Evolutionary conservation across 2,329 filamentous ascomycete genomes (phyloP).

Genomic region (Monosporascus sp.): DNA sequence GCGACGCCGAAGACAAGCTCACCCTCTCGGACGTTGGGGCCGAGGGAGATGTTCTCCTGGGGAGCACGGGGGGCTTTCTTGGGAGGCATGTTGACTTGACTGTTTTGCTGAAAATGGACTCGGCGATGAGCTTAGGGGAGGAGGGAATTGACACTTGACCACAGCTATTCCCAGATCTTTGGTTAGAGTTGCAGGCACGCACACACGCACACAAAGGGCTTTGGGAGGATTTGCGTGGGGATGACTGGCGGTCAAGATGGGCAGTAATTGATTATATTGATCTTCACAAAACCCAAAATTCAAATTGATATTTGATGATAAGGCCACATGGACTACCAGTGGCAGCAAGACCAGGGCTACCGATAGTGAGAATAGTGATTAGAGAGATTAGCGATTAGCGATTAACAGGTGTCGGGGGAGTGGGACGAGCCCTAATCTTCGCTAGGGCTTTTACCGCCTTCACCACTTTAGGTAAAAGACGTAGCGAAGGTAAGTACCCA

Average conservation of each 20-base stretch:
- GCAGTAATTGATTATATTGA: background rate
- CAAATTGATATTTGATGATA: no score
- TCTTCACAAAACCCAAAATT: background rate
- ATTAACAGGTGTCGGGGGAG: no score
- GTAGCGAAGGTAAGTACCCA: background rate
- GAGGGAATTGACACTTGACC: background rate
- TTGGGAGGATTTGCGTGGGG: background rate
- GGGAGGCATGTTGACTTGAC: conserved; percentile 74
- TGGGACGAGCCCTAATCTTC: background rate
- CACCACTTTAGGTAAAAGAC: no score
- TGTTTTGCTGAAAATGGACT: conserved; percentile 22
- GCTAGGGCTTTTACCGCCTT: background rate
- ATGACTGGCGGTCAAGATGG: background rate
- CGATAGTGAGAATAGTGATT: no score
- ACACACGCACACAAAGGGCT: background rate
- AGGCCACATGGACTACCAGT: no score
- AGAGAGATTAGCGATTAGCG: no score
- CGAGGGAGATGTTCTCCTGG: conserved; percentile 98
- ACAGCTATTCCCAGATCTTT: background rate
- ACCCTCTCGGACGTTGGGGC: conserved; percentile 96
- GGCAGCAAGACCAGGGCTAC: no score
- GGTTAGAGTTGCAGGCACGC: no score
- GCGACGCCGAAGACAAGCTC: conserved; percentile 96
- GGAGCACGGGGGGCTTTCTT: conserved; percentile 81
- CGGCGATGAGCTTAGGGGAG: conserved; percentile 24